Percentiles rank a stretch among this genome's conserved stretches.
These are phyloP conservation scores for Osmanthus fragrans DNA, from an alignment of 257 asterid species.

Conservation along the genomic window DNA sequence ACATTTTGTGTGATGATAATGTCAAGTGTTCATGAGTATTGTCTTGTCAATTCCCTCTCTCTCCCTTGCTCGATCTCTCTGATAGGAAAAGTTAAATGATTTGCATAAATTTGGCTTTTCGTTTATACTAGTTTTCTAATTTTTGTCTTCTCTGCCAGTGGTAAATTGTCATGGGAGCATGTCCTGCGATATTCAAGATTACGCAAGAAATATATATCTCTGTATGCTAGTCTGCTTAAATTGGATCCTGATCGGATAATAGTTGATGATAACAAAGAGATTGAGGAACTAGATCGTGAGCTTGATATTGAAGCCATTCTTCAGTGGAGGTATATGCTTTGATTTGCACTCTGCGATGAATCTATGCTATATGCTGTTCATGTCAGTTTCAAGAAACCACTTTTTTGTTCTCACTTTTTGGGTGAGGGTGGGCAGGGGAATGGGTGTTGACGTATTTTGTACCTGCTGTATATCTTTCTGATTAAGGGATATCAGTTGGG, in stretches of 20 bases:
- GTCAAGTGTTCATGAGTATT: neutral
- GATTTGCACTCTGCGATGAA: conserved; percentile 12
- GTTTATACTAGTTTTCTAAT: neutral
- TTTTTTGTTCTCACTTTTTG: neutral
- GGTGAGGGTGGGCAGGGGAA: conserved; percentile 9
- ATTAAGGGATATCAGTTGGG: neutral
- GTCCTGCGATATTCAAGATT: conserved; percentile 71
- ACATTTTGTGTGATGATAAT: neutral
- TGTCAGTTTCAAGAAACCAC: conserved; percentile 8
- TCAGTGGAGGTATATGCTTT: conserved; percentile 80
- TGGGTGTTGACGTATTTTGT: conserved; percentile 9
- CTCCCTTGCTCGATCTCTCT: conserved; percentile 1
- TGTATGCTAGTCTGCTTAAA: conserved; percentile 77
- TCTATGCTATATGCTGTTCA: conserved; percentile 11
- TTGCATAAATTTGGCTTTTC: conserved; percentile 15
- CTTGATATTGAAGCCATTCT: conserved; percentile 85
- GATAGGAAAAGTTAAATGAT: neutral
- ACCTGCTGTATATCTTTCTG: neutral
- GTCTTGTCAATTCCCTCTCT: conserved; percentile 9
- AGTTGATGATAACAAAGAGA: conserved; percentile 76
- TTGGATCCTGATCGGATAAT: conserved; percentile 69
- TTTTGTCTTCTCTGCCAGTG: conserved; percentile 54
- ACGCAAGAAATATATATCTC: conserved; percentile 81
- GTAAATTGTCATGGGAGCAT: conserved; percentile 93
- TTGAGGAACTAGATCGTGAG: conserved; percentile 81